Evolutionary conservation across 1,284 basidiomycete genomes (phyloP).

Genomic region (Leucoagaricus sp.): DNA sequence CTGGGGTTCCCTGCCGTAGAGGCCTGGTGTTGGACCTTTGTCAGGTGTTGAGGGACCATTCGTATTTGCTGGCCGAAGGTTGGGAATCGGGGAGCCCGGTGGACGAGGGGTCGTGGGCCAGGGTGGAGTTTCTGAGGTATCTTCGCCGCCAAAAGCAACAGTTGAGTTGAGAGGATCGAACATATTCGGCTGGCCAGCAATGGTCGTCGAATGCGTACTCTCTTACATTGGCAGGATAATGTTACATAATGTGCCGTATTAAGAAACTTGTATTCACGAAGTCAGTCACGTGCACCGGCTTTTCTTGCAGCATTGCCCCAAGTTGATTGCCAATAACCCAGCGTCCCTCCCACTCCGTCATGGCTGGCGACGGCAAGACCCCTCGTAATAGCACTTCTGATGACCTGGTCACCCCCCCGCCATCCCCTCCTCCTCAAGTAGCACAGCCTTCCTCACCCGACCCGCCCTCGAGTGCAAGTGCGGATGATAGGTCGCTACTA

Average conservation of each 20-base stretch:
- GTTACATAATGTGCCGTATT: no score
- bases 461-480: neutral
- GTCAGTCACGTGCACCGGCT: no score
- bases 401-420: no score
- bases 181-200: constrained; percentile 30
- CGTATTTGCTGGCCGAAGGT: constrained; percentile 48
- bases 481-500: constrained; percentile 38
- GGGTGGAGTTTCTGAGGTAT: constrained; percentile 42
- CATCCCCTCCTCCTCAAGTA: neutral
- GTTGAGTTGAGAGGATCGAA: constrained; percentile 58
- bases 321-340: no score
- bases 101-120: constrained; percentile 64
- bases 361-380: no score
- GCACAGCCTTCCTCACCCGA: neutral
- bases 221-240: no score
- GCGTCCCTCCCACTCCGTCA: no score
- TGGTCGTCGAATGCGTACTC: no score
- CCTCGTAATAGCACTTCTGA: no score
- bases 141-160: constrained; percentile 44
- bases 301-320: no score
- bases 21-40: constrained; percentile 49
- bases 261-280: no score
- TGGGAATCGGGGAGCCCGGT: constrained; percentile 51
- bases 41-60: constrained; percentile 50
- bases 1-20: constrained; percentile 76